Conservation (phyloP, 176 grass and related monocot genomes). For the Juncus effusus region DNA sequence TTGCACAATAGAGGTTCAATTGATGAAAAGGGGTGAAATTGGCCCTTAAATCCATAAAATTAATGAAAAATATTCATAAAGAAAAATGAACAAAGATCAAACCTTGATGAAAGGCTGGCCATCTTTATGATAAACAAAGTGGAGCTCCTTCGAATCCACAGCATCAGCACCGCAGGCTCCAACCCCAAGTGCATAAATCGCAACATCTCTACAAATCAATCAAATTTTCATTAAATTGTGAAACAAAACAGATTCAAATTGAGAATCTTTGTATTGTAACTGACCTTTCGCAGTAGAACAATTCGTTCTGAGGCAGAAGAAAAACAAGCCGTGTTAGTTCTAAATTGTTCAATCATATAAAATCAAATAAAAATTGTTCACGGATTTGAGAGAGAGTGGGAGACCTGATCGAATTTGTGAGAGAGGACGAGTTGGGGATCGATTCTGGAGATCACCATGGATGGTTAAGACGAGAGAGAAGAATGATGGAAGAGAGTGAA, state of each 20-base stretch:
- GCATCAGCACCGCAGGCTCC: slow-evolving; percentile 76
- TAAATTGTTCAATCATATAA: not conserved
- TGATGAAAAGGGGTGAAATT: no score
- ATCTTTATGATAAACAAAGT: slow-evolving; percentile 61
- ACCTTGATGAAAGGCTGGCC: slow-evolving; percentile 84
- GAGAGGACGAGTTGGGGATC: slow-evolving; percentile 56
- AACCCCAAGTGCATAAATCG: slow-evolving; percentile 74
- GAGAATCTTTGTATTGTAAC: slow-evolving; percentile 1
- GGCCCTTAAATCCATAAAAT: not conserved
- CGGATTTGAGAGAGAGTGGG: not conserved
- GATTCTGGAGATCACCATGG: slow-evolving; percentile 35
- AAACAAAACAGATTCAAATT: slow-evolving; percentile 1
- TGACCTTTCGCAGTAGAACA: slow-evolving; percentile 75
- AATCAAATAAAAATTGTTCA: no score
- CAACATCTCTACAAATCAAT: slow-evolving; percentile 56
- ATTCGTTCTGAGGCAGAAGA: slow-evolving; percentile 43
- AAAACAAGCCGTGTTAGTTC: not conserved
- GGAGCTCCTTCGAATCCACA: slow-evolving; percentile 84
- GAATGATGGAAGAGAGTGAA: no score
- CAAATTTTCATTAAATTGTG: not conserved
- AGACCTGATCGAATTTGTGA: slow-evolving; percentile 68
- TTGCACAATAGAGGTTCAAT: no score
- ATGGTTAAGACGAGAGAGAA: no score
- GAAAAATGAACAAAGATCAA: slow-evolving; percentile 14
- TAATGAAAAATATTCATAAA: not conserved